Base-by-base conservation (phyloP, 2,329 filamentous ascomycete species). In the Cladosporium sp. region DNA sequence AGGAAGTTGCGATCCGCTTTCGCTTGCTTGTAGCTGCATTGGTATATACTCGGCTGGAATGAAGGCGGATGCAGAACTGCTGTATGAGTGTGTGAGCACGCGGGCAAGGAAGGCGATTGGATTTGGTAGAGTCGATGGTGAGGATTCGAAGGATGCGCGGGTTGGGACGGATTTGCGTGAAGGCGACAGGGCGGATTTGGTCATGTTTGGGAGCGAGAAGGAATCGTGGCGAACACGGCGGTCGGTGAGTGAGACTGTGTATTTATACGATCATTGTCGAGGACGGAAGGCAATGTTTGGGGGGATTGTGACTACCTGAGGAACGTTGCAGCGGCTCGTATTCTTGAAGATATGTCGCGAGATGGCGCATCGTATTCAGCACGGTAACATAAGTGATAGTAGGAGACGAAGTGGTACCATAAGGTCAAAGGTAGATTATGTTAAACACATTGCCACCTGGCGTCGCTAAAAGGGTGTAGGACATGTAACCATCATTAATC, bases 21-120 rank as follows among this genome's bases (percentile, higher is more conserved):
- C 80, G 48, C 77, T 91, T 51, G 88, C 88, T 23, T 86, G 83
- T 68, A 77, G 88, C 61, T 86, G 86, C 1, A 86, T 91, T 0
- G 88, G 87, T 0, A 72, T 91, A 3, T 91, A 91, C 71, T 88
- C 91, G 67, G 84, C 86, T 1, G 89, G 88, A 0, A 89, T 86
- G 1, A 82, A 81, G 66, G 72, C 76, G 18, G 87, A 89, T 72
- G 84, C 87, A 0, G 80, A 84, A 67, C 66, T 88, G 4, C 76
- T 92, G 56, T 90, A 82, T 71, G 83, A 84, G 74, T 77, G 83
- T 76, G 65, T 75, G 32, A 75, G 70, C 28, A 74, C 70, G 4
- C 60, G 72, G 58, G 74, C 74, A 5, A 71, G 68, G 65, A 65
- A 69, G 58, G 75, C 75, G 3, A 77, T 78, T 48, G 75, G 75